Base-by-base conservation (phyloP, 2,329 filamentous ascomycete species). In the Talaromyces pinophilus region DNA sequence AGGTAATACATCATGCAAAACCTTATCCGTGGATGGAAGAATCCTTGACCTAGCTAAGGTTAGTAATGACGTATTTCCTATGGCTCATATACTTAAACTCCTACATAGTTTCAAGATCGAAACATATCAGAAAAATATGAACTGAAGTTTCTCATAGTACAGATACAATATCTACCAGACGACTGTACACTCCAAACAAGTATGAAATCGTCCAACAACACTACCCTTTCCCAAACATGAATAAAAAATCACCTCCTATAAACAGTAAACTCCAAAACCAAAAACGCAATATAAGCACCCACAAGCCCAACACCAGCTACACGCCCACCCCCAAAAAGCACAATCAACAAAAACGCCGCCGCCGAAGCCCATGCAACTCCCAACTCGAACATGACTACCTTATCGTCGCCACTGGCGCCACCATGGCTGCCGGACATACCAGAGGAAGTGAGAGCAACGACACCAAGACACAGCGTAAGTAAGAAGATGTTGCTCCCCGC, bases 401-500 rank as follows among this genome's bases (percentile, higher is more conserved):
- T 67, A 62, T 73, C 71, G 0, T 73, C 71, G 0, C 48, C 38
- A 33, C 55, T 13, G 46, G 69, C 30, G 17, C n/a, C n/a, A 38
- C 2, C 25, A 25, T 25, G 25, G 25, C 3, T n/a, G 3, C 10
- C 17, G 42, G 59, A 40, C 1, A n/a, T 25, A 13, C 67, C 68
- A 2, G 57, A 42, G 68, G 30, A 30, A 7, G 57, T 52, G 2
- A 72, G 46, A 3, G 71, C 72, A 11, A 76, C 66, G 44, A 76
- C 46, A 13, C 74, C 84, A 17, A 81, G 72, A 69, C 84, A 86
- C 3, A 86, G 73, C 1, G 82, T 81, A 17, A 86, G 73, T 38
- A 86, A 73, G 70, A 86, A 87, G 40, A 86, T 83, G 66, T 86
- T 86, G 68, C 83, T 85, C 4, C 83, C 84, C 0, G 80, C 83